phyloP scores from a whole-genome alignment of 2,329 filamentous ascomycete species.

The Pseudogymnoascus sp. region DNA sequence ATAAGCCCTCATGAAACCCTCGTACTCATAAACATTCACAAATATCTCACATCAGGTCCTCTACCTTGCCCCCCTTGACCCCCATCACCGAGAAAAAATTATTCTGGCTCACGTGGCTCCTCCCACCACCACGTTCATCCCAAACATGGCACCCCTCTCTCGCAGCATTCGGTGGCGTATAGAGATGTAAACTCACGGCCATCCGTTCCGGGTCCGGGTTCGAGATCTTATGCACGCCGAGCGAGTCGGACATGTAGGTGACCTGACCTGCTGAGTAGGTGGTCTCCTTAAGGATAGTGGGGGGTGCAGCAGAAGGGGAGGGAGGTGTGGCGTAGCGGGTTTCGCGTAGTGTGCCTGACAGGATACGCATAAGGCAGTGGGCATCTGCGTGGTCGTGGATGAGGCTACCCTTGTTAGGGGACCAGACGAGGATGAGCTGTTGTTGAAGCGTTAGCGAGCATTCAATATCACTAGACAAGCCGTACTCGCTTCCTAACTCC shows the following conservation, averaged over 20 bases:
- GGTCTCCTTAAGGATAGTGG: conserved; percentile 57
- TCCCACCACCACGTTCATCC: conserved; percentile 65
- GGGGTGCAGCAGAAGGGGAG: conserved; percentile 43
- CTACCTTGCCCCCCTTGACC: not conserved
- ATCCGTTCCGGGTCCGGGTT: conserved; percentile 64
- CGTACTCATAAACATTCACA: not conserved
- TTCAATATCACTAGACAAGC: not conserved
- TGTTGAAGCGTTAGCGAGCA: not conserved
- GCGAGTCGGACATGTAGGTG: conserved; percentile 84
- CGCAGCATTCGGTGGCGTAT: conserved; percentile 83
- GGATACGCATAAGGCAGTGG: conserved; percentile 87
- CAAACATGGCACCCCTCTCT: conserved; percentile 76
- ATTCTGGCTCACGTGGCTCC: conserved; percentile 60
- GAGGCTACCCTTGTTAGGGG: conserved; percentile 69
- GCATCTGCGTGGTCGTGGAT: conserved; percentile 87
- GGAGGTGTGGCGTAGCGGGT: conserved; percentile 58
- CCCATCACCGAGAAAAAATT: conserved; percentile 55
- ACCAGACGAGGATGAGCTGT: conserved; percentile 83
- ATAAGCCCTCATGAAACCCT: not conserved
- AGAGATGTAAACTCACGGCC: conserved; percentile 80
- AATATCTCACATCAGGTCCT: not conserved
- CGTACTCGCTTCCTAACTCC: not conserved
- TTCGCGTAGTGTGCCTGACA: conserved; percentile 71
- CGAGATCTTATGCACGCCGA: conserved; percentile 75
- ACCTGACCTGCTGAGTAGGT: conserved; percentile 64